Percentiles rank a stretch among this genome's conserved stretches.
These are phyloP conservation scores for Colletotrichum melonis DNA, from an alignment of 2,329 filamentous ascomycete genomes.

Conservation along the genomic window DNA sequence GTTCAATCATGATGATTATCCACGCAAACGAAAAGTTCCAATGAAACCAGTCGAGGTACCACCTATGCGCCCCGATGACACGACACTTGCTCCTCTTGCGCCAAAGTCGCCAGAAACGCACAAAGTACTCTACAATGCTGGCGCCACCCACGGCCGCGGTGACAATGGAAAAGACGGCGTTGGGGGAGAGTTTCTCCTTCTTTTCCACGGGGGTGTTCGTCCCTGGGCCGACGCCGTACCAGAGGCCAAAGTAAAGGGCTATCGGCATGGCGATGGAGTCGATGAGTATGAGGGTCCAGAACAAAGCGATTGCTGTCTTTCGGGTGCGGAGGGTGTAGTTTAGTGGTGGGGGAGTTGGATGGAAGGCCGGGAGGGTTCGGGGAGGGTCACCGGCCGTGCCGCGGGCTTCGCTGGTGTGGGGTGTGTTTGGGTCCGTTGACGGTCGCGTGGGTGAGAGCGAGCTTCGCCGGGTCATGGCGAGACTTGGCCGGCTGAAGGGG, in stretches of 20 bases:
- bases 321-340: constrained; percentile 43
- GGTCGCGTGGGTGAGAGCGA: constrained; percentile 4
- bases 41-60: constrained; percentile 66
- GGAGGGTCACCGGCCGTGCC: not conserved
- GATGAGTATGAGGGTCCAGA: constrained; percentile 69
- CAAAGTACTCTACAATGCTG: constrained; percentile 64
- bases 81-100: constrained; percentile 63
- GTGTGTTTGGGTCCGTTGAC: not conserved
- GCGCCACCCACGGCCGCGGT: constrained; percentile 63
- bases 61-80: constrained; percentile 46
- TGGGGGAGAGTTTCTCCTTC: constrained; percentile 37
- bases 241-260: constrained; percentile 69
- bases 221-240: constrained; percentile 57
- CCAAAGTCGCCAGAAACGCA: constrained; percentile 63
- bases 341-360: constrained; percentile 30
- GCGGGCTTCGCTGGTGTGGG: not conserved
- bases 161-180: constrained; percentile 62
- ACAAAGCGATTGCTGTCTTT: constrained; percentile 66
- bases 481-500: constrained; percentile 29
- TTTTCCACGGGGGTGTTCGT: constrained; percentile 49
- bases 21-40: constrained; percentile 66
- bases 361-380: not conserved
- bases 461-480: constrained; percentile 11
- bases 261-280: constrained; percentile 70
- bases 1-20: constrained; percentile 67